Evolutionary conservation across 305 asterid genomes (phyloP), one percentile per base, ranked within the genome.

Genomic region (Fraxinus angustifolia): DNA sequence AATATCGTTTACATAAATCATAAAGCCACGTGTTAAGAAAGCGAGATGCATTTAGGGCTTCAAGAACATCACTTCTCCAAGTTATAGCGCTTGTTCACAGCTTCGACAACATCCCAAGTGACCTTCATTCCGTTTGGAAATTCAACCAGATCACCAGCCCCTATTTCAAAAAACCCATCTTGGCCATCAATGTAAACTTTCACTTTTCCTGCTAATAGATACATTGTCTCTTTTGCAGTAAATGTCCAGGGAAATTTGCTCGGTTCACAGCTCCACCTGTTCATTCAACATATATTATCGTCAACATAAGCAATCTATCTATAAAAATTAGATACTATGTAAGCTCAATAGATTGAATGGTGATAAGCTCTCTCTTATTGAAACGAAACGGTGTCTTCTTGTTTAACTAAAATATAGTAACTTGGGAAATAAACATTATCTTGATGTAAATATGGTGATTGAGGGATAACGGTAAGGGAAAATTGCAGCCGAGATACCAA

Each of bases 241-340:
- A 83, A 83, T 5, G 83, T 76, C 86, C 86, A 83, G 2, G 86
- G 86, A 58, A 83, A 48, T 77, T 76, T 65, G 72, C 86, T 78
- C 1, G 86, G 86, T 8, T 31, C 23, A 35, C 86, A 68, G 26
- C 80, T 35, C 86, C 86, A 83, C 76, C 86, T 79, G 65, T 70
- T 72, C 53, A 73, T 21, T 48, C 31, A 8, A 40, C 6, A 67
- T 10, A n/a, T 4, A 67, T 19, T 67, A 26, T 67, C 17, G 26
- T 65, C 35, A 67, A 28, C 73, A 26, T 67, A 31, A 19, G 28
- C 68, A 19, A 58, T 19, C 30, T 7, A 58, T 2, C 30, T 1
- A 58, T 58, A 67, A 16, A 28, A 67, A 10, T 28, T 11, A 1
- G 73, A 67, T 10, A 19, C 19, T 2, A 31, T 30, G 17, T 4